A percentile compares a stretch with the other conserved stretches of the same genome.
Evolutionary conservation across 495 filamentous ascomycete species (phyloP).

Genomic region (Aspergillus leporis): DNA sequence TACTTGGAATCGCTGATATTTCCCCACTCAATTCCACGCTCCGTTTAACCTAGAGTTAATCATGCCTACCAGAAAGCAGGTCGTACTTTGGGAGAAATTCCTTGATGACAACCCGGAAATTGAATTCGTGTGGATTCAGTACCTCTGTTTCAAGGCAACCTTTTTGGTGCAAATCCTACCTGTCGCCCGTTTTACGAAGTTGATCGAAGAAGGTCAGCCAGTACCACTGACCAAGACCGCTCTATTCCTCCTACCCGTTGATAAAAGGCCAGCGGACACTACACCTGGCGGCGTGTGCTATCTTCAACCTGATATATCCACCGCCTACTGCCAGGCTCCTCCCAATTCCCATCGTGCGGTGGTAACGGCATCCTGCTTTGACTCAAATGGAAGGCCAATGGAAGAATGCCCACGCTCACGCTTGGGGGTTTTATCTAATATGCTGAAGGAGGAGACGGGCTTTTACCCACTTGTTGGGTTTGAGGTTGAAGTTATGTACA

Average conservation of each 20-base stretch:
- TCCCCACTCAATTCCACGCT: no score
- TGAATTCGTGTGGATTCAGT: constrained; percentile 64
- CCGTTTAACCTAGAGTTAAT: no score
- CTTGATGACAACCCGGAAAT: constrained; percentile 35
- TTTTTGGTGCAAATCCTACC: constrained; percentile 62
- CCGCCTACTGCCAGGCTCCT: constrained; percentile 48
- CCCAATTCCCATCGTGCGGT: constrained; percentile 48
- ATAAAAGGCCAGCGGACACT: constrained; percentile 45
- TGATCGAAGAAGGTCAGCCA: constrained; percentile 49
- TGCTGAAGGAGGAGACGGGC: constrained; percentile 33
- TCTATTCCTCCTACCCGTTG: constrained; percentile 57
- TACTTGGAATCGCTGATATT: no score
- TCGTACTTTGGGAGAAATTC: constrained; percentile 30
- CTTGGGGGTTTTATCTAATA: constrained; percentile 45
- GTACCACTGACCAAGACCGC: constrained; percentile 44
- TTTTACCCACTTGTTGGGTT: constrained; percentile 64
- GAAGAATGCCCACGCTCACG: constrained; percentile 54
- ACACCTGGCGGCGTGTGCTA: constrained; percentile 48
- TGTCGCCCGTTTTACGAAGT: constrained; percentile 53
- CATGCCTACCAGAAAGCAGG: no score
- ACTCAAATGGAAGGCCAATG: constrained; percentile 36
- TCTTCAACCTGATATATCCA: constrained; percentile 54
- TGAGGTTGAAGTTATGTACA: constrained; percentile 73
- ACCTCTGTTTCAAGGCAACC: constrained; percentile 65
- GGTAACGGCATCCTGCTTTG: constrained; percentile 40